phyloP scores from a whole-genome alignment of 306 rosid species.

The Prunus mume region DNA sequence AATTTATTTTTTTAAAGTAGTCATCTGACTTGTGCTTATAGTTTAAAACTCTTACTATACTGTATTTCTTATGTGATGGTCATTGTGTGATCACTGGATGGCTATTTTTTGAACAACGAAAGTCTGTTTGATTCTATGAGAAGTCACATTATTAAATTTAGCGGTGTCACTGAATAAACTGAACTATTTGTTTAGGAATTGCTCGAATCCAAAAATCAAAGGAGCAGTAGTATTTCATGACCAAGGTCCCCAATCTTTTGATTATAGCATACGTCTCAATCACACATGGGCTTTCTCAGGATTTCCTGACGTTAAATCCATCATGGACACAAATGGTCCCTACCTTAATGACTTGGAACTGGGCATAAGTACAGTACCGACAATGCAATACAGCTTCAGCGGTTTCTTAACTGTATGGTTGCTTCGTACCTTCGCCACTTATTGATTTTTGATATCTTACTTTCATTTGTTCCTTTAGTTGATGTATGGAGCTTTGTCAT shows the following conservation, averaged over 20 bases:
- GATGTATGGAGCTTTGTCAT: neutral
- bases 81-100: neutral
- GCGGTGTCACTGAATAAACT: slow-evolving; percentile 22
- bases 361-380: slow-evolving; percentile 68
- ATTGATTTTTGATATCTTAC: slow-evolving; percentile 2
- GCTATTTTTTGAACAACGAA: neutral
- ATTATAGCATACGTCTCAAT: slow-evolving; percentile 93
- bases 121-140: neutral
- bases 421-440: slow-evolving; percentile 28
- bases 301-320: slow-evolving; percentile 84
- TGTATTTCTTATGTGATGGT: neutral
- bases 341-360: slow-evolving; percentile 83
- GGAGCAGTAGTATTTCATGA: slow-evolving; percentile 86
- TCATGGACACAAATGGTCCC: slow-evolving; percentile 96
- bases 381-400: slow-evolving; percentile 94
- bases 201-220: slow-evolving; percentile 77
- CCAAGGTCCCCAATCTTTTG: slow-evolving; percentile 82
- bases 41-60: neutral
- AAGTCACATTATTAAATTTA: slow-evolving; percentile 1
- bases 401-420: slow-evolving; percentile 88
- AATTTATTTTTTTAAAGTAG: neutral
- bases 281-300: slow-evolving; percentile 99
- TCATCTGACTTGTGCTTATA: slow-evolving; percentile 17
- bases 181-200: slow-evolving; percentile 56
- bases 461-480: neutral